phyloP scores from a whole-genome alignment of 306 rosid genomes.

The Lablab purpureus region DNA sequence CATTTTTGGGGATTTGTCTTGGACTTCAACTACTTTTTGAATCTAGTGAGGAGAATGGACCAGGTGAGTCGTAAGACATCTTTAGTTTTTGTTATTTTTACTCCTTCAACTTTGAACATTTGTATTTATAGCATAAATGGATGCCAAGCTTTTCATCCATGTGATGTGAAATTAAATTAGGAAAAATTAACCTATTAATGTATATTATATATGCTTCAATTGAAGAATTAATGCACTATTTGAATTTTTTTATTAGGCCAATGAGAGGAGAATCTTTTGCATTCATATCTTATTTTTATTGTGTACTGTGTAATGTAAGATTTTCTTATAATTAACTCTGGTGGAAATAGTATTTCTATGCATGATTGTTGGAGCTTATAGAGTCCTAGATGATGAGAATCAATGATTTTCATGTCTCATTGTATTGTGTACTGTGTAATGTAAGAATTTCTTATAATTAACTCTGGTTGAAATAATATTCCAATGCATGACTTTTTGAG shows the following conservation, averaged over 20 bases:
- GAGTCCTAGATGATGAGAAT: neutral
- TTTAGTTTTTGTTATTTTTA: neutral
- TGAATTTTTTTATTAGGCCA: neutral
- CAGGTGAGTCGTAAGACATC: conserved; percentile 58
- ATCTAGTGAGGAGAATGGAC: conserved; percentile 94
- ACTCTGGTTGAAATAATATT: neutral
- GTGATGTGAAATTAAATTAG: conserved; percentile 24
- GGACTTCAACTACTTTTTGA: conserved; percentile 97
- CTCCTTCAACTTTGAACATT: neutral
- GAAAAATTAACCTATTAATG: neutral
- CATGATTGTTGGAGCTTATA: neutral
- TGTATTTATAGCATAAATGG: conserved; percentile 12
- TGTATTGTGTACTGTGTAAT: neutral
- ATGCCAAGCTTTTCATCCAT: conserved; percentile 8
- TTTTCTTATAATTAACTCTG: neutral
- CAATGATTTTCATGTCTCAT: neutral
- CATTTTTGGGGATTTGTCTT: conserved; percentile 95
- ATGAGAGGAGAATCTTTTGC: neutral
- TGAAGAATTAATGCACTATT: neutral
- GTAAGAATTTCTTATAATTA: neutral
- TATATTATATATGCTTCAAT: conserved; percentile 6
- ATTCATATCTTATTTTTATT: neutral
- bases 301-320: neutral
- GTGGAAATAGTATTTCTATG: neutral
- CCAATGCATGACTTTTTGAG: neutral